These are phyloP conservation scores for Thermomucor indicae-seudaticae DNA, from an alignment of 371 early-diverging fungal species.

Conservation along the genomic window DNA sequence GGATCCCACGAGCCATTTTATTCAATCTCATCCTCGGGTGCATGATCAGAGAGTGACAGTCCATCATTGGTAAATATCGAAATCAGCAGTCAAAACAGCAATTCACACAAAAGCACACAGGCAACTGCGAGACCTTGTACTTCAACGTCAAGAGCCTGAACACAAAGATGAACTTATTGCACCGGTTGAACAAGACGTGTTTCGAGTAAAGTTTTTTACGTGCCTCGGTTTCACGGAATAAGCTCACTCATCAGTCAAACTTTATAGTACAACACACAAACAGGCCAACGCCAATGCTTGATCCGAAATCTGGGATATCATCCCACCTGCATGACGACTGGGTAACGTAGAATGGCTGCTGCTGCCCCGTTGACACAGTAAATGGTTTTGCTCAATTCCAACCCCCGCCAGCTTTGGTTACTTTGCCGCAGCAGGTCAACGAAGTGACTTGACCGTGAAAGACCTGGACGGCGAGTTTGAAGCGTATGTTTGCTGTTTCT, in stretches of 20 bases:
- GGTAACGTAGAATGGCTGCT: slow-evolving; percentile 45
- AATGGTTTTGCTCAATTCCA: too few species aligned
- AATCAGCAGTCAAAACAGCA: neutral
- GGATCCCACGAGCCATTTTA: slow-evolving; percentile 17
- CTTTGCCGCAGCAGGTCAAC: slow-evolving; percentile 88
- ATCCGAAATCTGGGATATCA: slow-evolving; percentile 68
- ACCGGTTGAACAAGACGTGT: slow-evolving; percentile 36
- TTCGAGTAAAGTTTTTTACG: too few species aligned
- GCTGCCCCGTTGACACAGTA: too few species aligned
- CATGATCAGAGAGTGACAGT: slow-evolving; percentile 57
- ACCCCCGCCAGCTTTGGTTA: slow-evolving; percentile 56
- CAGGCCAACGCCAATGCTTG: slow-evolving; percentile 28
- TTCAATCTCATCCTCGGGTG: slow-evolving; percentile 35
- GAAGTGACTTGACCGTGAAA: slow-evolving; percentile 79
- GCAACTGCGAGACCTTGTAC: slow-evolving; percentile 91
- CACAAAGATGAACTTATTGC: slow-evolving; percentile 27
- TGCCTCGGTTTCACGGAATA: too few species aligned
- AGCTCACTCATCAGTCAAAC: too few species aligned
- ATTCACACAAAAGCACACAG: slow-evolving; percentile 30
- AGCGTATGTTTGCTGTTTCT: slow-evolving; percentile 15
- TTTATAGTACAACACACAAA: slow-evolving; percentile 58
- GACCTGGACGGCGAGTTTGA: slow-evolving; percentile 71
- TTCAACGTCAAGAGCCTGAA: slow-evolving; percentile 50
- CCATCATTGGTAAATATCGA: slow-evolving; percentile 54
- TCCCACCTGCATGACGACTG: slow-evolving; percentile 79